phyloP scores from a whole-genome alignment of 768 basidiomycete species.

The Naganishia onofrii region DNA sequence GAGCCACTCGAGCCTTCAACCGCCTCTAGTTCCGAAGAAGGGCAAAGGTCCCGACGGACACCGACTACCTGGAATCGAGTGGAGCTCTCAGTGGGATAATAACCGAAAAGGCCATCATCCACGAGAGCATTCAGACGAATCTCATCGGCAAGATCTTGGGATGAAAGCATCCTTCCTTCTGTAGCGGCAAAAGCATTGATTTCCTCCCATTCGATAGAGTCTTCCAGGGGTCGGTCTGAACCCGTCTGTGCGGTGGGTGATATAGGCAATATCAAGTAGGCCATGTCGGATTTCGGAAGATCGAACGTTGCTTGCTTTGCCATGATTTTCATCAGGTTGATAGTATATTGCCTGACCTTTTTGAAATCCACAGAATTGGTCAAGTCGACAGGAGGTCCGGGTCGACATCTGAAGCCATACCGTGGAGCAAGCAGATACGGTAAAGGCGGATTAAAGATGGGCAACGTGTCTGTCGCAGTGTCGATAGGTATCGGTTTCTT shows the following conservation, averaged over 20 bases:
- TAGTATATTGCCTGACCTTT: background rate
- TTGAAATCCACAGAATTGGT: background rate
- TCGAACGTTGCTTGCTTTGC: background rate
- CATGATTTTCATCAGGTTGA: conserved; percentile 15
- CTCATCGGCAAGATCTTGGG: conserved; percentile 4
- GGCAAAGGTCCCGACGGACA: background rate
- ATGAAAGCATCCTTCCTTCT: background rate
- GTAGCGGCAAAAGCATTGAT: background rate
- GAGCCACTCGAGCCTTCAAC: background rate
- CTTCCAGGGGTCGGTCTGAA: background rate
- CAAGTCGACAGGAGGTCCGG: conserved; percentile 9
- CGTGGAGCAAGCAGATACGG: background rate
- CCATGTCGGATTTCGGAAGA: conserved; percentile 1
- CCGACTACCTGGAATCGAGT: conserved; percentile 19
- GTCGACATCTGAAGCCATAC: background rate
- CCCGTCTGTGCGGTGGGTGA: background rate
- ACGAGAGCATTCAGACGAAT: conserved; percentile 14
- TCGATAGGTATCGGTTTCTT: background rate
- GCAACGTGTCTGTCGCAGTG: background rate
- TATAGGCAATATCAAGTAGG: conserved; percentile 12
- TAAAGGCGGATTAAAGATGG: background rate
- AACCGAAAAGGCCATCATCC: conserved; percentile 20
- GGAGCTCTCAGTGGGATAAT: conserved; percentile 20
- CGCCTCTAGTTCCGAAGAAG: background rate
- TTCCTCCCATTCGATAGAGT: conserved; percentile 3